Base-by-base conservation (phyloP, 23 red algal species). In the Gracilaria gracilis region DNA sequence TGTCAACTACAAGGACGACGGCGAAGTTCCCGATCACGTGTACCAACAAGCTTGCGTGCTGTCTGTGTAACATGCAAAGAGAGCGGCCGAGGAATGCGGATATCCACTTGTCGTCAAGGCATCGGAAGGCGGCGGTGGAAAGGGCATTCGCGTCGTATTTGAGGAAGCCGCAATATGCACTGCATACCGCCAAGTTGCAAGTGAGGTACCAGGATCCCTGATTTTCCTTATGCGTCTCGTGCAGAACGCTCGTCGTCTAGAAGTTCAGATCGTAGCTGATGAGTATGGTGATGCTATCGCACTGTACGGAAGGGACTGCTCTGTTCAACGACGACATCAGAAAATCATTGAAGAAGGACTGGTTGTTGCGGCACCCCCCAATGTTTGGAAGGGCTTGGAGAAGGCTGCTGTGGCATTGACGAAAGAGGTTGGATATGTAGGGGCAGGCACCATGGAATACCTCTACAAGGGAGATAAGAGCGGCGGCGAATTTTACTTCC, bases 281-380 rank as follows among this genome's bases (percentile, higher is more conserved):
- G 97, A 99, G 83, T 84, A 96, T 80, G 97, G 97, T 21, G 76
- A 96, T 82, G 97, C 97, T 14, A 83, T 99, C 29, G 97, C 97
- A 23, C 93, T 99, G 17, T 96, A 96, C 64, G 97, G 97, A 14
- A 58, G 97, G 27, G 97, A 99, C 83, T 99, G 97, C 76, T 99
- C 97, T 32, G 94, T 99, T 65, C 97, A 99, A 94, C 47, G 97
- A 72, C 78, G 97, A 58, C 97, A 99, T 88, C 97, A 99, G 66
- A 99, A 99, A 85, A 99, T 99, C 82, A 96, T 99, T 84, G 97
- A 99, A 57, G 97, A 99, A 58, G 97, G 97, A 48, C 97, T 94
- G 16, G 94, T 96, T 35, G 79, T 95, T 47, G 97, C 97, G 29
- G 94, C 97, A 29, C 85, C 92, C 7, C 90, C 91, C 15, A 57